These are phyloP conservation scores for Mycena rosella DNA, from an alignment of 768 basidiomycete species.

Conservation along the genomic window DNA sequence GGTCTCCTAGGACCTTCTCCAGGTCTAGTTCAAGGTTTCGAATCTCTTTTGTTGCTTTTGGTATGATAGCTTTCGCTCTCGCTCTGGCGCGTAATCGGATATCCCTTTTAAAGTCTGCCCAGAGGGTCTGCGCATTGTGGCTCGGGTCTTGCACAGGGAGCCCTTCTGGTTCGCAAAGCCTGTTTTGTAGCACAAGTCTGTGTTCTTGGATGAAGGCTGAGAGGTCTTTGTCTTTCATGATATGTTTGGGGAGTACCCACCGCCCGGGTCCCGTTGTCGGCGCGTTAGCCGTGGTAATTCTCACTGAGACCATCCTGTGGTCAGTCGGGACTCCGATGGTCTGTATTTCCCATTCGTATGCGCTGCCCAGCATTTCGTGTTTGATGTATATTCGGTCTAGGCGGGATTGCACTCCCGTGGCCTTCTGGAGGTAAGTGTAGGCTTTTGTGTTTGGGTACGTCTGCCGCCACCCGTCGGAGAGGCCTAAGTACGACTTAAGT, in stretches of 20 bases:
- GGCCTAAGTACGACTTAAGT: slow-evolving; percentile 35
- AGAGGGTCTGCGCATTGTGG: slow-evolving; percentile 15
- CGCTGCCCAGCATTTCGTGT: slow-evolving; percentile 6
- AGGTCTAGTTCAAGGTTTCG: background rate
- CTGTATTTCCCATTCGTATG: slow-evolving; percentile 45
- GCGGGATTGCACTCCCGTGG: slow-evolving; percentile 41
- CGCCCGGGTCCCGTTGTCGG: slow-evolving; percentile 36
- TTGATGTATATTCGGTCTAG: slow-evolving; percentile 53
- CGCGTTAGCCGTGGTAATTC: slow-evolving; percentile 36
- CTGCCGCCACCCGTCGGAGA: slow-evolving; percentile 52
- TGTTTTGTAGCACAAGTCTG: background rate
- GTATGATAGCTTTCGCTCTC: background rate
- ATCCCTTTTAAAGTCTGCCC: too few species aligned
- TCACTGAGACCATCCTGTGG: slow-evolving; percentile 46
- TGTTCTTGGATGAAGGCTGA: slow-evolving; percentile 1
- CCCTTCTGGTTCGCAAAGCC: background rate
- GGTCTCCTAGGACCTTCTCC: background rate
- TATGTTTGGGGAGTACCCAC: slow-evolving; percentile 43
- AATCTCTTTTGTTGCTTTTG: slow-evolving; percentile 3
- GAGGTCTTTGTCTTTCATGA: slow-evolving; percentile 37
- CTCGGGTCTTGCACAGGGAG: background rate
- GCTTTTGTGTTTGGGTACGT: slow-evolving; percentile 36
- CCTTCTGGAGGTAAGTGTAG: slow-evolving; percentile 46
- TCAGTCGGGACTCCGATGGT: slow-evolving; percentile 42
- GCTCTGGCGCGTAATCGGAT: background rate